Evolutionary conservation across 441 rosid species (phyloP).

Genomic region (Sinapis alba): DNA sequence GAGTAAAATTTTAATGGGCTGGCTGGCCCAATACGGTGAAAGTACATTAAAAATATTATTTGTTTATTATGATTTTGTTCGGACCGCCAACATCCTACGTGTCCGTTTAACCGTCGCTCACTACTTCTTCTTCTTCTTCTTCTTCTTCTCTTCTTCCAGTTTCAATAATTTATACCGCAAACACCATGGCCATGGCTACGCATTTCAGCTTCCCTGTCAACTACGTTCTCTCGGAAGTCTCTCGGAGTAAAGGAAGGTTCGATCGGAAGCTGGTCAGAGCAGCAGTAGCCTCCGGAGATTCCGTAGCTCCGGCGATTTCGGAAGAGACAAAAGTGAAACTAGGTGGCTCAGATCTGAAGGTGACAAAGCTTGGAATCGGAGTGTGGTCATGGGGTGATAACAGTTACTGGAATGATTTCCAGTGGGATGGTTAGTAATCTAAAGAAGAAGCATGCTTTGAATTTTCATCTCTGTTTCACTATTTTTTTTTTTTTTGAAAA

Average conservation of each 20-base stretch:
- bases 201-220: constrained; percentile 48
- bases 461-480: too few relatives aligned
- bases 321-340: constrained; percentile 61
- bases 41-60: too few relatives aligned
- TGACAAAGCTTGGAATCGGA: constrained; percentile 85
- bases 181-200: constrained; percentile 52
- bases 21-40: not conserved
- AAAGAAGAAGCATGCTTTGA: not conserved
- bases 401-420: constrained; percentile 86
- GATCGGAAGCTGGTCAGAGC: constrained; percentile 46
- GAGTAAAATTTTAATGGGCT: not conserved
- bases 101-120: constrained; percentile 31
- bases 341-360: constrained; percentile 86
- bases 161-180: not conserved
- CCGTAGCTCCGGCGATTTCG: constrained; percentile 41
- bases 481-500: not conserved
- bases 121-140: constrained; percentile 13
- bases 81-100: constrained; percentile 38
- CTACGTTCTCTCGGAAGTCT: constrained; percentile 33
- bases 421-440: constrained; percentile 74
- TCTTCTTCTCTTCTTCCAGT: not conserved
- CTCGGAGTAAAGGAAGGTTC: constrained; percentile 36
- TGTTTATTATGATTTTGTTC: not conserved
- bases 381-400: constrained; percentile 99
- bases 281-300: constrained; percentile 61